Conservation (phyloP, 2,329 filamentous ascomycete species). For the Trichoderma sp. region DNA sequence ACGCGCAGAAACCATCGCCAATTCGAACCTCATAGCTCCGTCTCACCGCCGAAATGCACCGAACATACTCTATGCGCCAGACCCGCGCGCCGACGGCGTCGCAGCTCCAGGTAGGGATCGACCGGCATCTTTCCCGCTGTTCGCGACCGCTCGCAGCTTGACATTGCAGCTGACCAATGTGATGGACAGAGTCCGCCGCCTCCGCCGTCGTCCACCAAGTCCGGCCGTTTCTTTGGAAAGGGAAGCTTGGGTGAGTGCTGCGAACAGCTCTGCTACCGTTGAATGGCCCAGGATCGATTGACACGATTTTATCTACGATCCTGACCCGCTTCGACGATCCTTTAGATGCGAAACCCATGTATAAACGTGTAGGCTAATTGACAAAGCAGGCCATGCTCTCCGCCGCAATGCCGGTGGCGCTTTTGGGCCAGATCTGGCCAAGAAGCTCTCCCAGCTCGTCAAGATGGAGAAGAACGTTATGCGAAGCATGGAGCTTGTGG, state of each 20-base stretch:
- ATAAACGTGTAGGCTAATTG: neutral
- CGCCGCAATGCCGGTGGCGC: constrained; percentile 74
- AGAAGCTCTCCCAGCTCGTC: constrained; percentile 95
- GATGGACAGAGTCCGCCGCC: constrained; percentile 82
- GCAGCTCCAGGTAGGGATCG: constrained; percentile 57
- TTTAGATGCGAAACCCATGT: neutral
- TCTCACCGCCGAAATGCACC: constrained; percentile 71
- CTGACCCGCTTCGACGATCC: too few relatives aligned
- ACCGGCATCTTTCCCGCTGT: neutral
- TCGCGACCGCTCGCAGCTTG: neutral
- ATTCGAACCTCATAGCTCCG: constrained; percentile 29
- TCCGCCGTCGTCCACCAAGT: constrained; percentile 87
- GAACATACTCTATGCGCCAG: constrained; percentile 98
- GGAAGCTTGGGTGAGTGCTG: constrained; percentile 76
- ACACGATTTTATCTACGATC: neutral
- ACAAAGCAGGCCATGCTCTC: constrained; percentile 61
- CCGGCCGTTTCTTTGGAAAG: constrained; percentile 83
- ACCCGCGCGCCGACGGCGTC: constrained; percentile 94
- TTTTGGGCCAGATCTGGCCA: constrained; percentile 84
- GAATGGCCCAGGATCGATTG: neutral
- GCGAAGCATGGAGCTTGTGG: constrained; percentile 95
- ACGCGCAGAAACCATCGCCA: constrained; percentile 21
- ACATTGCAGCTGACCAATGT: neutral
- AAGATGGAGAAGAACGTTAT: constrained; percentile 99
- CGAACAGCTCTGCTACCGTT: neutral